Evolutionary conservation across 495 filamentous ascomycete genomes (phyloP).

Genomic region (Lophium mytilinum): DNA sequence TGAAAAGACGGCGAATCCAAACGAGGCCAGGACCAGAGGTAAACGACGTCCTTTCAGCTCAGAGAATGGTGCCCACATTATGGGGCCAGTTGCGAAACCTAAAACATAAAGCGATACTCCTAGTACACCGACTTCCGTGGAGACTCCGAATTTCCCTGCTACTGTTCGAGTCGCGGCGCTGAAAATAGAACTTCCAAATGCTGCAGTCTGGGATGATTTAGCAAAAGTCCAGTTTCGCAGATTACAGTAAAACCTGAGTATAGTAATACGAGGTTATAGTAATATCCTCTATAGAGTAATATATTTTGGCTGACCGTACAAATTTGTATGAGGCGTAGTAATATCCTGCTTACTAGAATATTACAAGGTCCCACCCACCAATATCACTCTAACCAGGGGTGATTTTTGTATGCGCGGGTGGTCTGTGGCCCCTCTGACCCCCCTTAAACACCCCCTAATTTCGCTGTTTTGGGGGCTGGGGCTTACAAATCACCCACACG

Average conservation of each 20-base stretch:
- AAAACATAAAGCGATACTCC: constrained; percentile 65
- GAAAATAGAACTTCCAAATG: constrained; percentile 67
- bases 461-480: background rate
- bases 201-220: constrained; percentile 37
- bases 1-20: constrained; percentile 72
- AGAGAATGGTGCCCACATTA: constrained; percentile 58
- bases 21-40: constrained; percentile 63
- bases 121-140: constrained; percentile 51
- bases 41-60: constrained; percentile 70
- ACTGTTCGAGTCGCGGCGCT: constrained; percentile 52
- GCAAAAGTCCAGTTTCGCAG: background rate
- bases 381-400: too few relatives aligned
- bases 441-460: too few relatives aligned
- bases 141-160: constrained; percentile 45
- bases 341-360: too few relatives aligned
- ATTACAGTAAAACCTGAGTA: too few relatives aligned
- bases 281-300: too few relatives aligned
- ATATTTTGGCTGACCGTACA: too few relatives aligned
- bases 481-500: too few relatives aligned
- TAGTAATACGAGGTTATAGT: too few relatives aligned
- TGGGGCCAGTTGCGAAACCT: constrained; percentile 59
- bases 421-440: too few relatives aligned
- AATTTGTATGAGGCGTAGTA: too few relatives aligned
- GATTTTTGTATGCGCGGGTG: too few relatives aligned
- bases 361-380: too few relatives aligned